Evolutionary conservation across 306 rosid genomes (phyloP).

Genomic region (Fagus crenata): DNA sequence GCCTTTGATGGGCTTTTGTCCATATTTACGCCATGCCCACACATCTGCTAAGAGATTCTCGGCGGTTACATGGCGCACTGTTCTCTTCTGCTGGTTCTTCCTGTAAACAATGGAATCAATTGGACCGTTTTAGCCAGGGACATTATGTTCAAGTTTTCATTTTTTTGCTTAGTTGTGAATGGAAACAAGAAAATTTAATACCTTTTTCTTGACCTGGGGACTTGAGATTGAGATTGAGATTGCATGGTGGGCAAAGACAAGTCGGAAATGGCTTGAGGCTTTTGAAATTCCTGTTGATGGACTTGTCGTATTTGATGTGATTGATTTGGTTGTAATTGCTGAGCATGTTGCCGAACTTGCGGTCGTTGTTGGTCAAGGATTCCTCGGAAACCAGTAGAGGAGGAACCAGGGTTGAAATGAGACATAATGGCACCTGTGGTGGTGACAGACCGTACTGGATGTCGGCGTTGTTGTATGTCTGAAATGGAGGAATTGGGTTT

Average conservation of each 20-base stretch:
- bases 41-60: conserved; percentile 63
- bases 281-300: conserved; percentile 19
- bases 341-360: conserved; percentile 5
- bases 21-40: conserved; percentile 92
- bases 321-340: not conserved
- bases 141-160: not conserved
- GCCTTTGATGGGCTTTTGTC: conserved; percentile 79
- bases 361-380: conserved; percentile 29
- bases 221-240: conserved; percentile 25
- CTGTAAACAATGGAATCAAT: conserved; percentile 29
- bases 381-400: conserved; percentile 29
- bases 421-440: conserved; percentile 21
- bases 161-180: not conserved
- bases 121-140: not conserved
- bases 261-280: conserved; percentile 23
- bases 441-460: conserved; percentile 5
- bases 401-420: conserved; percentile 26
- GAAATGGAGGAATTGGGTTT: conserved; percentile 37
- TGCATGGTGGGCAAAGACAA: conserved; percentile 28
- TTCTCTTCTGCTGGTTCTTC: conserved; percentile 51
- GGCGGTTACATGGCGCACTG: conserved; percentile 47
- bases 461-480: conserved; percentile 31
- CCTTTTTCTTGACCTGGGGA: conserved; percentile 56
- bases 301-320: conserved; percentile 2
- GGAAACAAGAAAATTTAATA: not conserved